Evolutionary conservation across 2,329 filamentous ascomycete genomes (phyloP).

Genomic region (Trichoderma brevicompactum): DNA sequence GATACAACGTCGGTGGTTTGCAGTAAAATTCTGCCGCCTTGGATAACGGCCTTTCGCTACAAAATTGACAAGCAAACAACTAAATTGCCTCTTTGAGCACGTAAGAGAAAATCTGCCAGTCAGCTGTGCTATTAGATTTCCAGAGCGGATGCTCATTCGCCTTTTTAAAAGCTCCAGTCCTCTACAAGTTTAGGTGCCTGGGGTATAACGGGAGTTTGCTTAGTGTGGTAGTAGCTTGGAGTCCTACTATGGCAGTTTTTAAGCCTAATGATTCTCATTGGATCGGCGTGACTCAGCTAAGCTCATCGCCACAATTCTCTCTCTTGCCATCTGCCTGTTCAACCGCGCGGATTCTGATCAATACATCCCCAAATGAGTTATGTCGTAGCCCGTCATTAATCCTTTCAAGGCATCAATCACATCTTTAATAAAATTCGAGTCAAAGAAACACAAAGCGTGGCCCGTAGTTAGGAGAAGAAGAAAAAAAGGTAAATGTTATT

Average conservation of each 20-base stretch:
- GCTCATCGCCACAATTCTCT: neutral
- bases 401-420: neutral
- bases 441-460: neutral
- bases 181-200: neutral
- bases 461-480: neutral
- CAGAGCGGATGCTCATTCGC: neutral
- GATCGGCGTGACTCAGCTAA: constrained; percentile 29
- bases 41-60: neutral
- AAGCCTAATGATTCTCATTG: neutral
- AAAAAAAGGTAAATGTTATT: constrained; percentile 15
- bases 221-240: neutral
- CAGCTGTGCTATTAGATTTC: neutral
- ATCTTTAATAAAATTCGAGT: neutral
- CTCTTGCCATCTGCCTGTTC: too few species aligned
- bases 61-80: neutral
- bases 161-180: neutral
- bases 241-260: neutral
- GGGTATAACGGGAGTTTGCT: neutral
- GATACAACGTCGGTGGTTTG: neutral
- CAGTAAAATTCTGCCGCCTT: neutral
- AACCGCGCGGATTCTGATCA: neutral
- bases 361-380: neutral
- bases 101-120: neutral
- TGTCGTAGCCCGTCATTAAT: neutral
- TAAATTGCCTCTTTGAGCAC: neutral